Evolutionary conservation across 768 basidiomycete species (phyloP), one percentile per base, ranked within the genome.

Genomic region (Mycena galericulata): DNA sequence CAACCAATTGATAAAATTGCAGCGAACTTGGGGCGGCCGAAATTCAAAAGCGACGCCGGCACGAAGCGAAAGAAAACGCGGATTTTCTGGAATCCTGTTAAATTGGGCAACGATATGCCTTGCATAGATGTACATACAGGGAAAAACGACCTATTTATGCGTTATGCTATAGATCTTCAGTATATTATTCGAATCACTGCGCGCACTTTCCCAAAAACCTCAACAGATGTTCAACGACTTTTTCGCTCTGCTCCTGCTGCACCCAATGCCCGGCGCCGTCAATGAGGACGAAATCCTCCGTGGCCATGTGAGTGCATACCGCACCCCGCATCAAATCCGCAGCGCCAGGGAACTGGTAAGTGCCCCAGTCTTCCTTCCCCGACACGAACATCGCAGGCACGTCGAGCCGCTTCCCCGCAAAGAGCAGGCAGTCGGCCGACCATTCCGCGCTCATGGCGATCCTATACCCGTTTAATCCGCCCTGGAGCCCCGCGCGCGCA

Each of bases 381-480:
- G 85, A 77, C 15, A 92, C 69, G 73, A 87, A 91, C 81, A 87
- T 87, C 1, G 86, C 86, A 20, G 89, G 88, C 7, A 88, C 79
- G 34, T 81, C 77, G 10, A 89, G 82, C 57, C 73, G 79, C 75
- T 80, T 86, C 53, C 81, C 84, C 20, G 81, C 69, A 61, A 89
- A 88, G 30, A 84, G 76, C 27, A 76, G 71, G 45, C 88, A 73
- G 26, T 89, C 86, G 0, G 77, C 77, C 24, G 75, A 72, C 76
- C 78, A 81, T 24, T 73, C 74, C 8, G 73, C 61, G 27, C 84
- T 82, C 0, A 79, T 81, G 56, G 74, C 70, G 63, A 80, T 78
- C 29, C 89, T 83, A 72, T 90, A 90, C 66, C 83, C 77, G 70
- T 90, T 88, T 57, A 90, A 75, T 27, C 87, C 88, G n/a, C 88